A percentile compares a stretch with the other conserved stretches of the same genome.
phyloP scores from a whole-genome alignment of 1,139 yeast species.

The Geotrichum fermentans region DNA sequence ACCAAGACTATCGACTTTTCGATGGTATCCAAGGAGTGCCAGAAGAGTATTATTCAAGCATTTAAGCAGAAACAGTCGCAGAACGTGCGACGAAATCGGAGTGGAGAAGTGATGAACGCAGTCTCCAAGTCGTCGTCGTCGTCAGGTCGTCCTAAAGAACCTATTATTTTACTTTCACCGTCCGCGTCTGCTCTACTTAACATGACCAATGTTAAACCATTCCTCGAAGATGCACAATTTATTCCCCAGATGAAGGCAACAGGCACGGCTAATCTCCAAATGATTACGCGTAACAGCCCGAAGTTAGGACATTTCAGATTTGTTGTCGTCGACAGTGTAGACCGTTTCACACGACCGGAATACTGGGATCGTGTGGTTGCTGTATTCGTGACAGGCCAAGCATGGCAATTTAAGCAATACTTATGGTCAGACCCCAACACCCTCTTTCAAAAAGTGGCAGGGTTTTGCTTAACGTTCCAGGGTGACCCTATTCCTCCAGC shows the following conservation, averaged over 20 bases:
- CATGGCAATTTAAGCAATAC: slow-evolving; percentile 92
- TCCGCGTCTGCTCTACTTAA: slow-evolving; percentile 88
- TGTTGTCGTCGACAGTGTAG: slow-evolving; percentile 82
- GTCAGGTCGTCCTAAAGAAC: slow-evolving; percentile 50
- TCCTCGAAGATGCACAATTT: slow-evolving; percentile 72
- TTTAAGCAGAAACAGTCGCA: slow-evolving; percentile 13
- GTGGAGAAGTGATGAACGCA: neutral
- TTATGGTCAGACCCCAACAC: slow-evolving; percentile 76
- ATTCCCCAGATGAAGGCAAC: slow-evolving; percentile 50
- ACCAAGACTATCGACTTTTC: slow-evolving; percentile 44
- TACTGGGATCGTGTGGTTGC: slow-evolving; percentile 95
- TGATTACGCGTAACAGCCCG: slow-evolving; percentile 54
- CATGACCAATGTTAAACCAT: slow-evolving; percentile 73
- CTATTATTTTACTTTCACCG: slow-evolving; percentile 90
- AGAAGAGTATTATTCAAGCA: slow-evolving; percentile 15
- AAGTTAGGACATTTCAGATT: slow-evolving; percentile 54
- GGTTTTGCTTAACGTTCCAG: slow-evolving; percentile 68
- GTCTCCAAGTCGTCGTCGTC: slow-evolving; percentile 1
- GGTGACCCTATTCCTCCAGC: slow-evolving; percentile 78
- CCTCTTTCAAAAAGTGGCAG: slow-evolving; percentile 78
- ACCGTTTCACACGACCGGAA: slow-evolving; percentile 85
- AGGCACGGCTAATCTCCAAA: slow-evolving; percentile 43
- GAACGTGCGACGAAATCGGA: slow-evolving; percentile 7
- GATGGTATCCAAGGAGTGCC: slow-evolving; percentile 18
- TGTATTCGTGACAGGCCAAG: slow-evolving; percentile 92